Evolutionary conservation across 2,329 filamentous ascomycete genomes (phyloP).

Genomic region (Epicoccum nigrum): DNA sequence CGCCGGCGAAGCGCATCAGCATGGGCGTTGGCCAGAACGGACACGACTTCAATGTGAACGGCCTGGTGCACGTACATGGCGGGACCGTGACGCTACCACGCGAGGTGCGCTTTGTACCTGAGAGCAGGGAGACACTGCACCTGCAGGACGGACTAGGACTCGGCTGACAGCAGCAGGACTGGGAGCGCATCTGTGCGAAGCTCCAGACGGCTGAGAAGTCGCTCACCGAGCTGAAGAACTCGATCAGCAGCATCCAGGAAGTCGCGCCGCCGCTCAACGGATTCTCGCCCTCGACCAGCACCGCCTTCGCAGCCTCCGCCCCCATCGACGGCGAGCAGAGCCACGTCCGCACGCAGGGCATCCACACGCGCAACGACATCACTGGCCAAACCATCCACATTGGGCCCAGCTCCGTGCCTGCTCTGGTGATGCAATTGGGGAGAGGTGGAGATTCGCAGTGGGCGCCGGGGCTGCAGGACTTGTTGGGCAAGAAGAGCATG

Average conservation of each 20-base stretch:
- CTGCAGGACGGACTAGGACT: too few species aligned
- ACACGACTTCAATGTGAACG: slow-evolving; percentile 45
- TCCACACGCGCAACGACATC: slow-evolving; percentile 65
- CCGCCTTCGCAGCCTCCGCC: slow-evolving; percentile 41
- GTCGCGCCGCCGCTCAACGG: slow-evolving; percentile 42
- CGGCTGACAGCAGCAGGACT: slow-evolving; percentile 47
- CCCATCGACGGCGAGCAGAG: slow-evolving; percentile 46
- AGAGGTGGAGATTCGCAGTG: slow-evolving; percentile 54
- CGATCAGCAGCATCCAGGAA: slow-evolving; percentile 47
- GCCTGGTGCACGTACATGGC: slow-evolving; percentile 47
- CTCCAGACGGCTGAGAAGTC: slow-evolving; percentile 56
- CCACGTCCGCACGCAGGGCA: slow-evolving; percentile 59
- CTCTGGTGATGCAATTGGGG: slow-evolving; percentile 61
- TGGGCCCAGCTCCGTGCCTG: slow-evolving; percentile 66
- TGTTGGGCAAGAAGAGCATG: slow-evolving; percentile 65
- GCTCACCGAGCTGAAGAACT: slow-evolving; percentile 52
- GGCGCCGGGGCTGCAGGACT: slow-evolving; percentile 59
- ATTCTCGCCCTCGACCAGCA: slow-evolving; percentile 41
- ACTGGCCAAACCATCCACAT: slow-evolving; percentile 67
- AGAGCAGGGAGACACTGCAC: too few species aligned
- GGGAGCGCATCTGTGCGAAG: slow-evolving; percentile 56
- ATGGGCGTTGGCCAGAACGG: slow-evolving; percentile 43
- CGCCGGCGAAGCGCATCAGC: slow-evolving; percentile 48
- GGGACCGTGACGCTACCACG: slow-evolving; percentile 50
- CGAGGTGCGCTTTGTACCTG: slow-evolving; percentile 34